phyloP scores from a whole-genome alignment of 1,284 basidiomycete genomes.

The Pholiota adiposa region DNA sequence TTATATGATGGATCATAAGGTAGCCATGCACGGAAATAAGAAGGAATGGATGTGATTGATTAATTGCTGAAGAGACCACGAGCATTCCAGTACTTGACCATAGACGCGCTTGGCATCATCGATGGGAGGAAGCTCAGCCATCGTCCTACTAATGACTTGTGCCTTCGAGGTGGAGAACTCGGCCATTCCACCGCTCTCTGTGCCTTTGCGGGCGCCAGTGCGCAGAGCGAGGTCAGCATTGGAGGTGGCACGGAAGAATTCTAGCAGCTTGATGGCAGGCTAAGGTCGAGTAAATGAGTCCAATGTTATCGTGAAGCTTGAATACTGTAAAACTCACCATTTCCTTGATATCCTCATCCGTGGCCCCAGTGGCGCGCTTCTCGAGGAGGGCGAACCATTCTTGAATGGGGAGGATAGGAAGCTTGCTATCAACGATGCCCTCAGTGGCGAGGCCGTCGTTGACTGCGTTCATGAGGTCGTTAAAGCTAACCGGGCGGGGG shows the following conservation, averaged over 20 bases:
- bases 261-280: conserved; percentile 39
- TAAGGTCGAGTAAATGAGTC: conserved; percentile 19
- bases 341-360: conserved; percentile 19
- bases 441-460: conserved; percentile 23
- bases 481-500: conserved; percentile 30
- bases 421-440: conserved; percentile 8
- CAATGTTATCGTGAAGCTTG: not conserved
- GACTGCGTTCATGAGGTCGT: conserved; percentile 26
- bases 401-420: conserved; percentile 31
- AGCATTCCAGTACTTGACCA: too few relatives aligned
- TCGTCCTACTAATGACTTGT: too few relatives aligned
- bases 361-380: conserved; percentile 16
- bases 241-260: conserved; percentile 32
- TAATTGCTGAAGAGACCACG: too few relatives aligned
- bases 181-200: too few relatives aligned
- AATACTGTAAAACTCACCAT: conserved; percentile 24
- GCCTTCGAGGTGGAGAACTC: too few relatives aligned
- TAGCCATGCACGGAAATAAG: too few relatives aligned
- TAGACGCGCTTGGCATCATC: too few relatives aligned
- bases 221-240: too few relatives aligned
- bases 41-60: too few relatives aligned
- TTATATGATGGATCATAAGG: too few relatives aligned
- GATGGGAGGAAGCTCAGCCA: too few relatives aligned
- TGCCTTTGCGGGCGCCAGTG: too few relatives aligned
- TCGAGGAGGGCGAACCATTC: conserved; percentile 38